These are phyloP conservation scores for Oryza brachyantha DNA, from an alignment of 176 grass and related monocot species.

Conservation along the genomic window DNA sequence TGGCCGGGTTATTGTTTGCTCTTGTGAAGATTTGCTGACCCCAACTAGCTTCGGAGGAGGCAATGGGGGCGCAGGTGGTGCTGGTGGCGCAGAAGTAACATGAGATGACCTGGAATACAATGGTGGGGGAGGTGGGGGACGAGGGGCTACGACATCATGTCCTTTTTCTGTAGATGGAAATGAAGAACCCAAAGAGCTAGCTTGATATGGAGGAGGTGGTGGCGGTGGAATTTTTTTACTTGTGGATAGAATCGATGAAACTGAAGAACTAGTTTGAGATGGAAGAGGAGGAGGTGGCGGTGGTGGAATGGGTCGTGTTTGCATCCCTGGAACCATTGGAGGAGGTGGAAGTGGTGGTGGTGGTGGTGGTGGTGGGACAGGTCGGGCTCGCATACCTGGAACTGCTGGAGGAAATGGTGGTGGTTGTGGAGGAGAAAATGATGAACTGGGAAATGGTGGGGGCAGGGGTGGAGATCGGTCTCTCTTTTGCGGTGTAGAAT, in stretches of 20 bases:
- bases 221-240: slow-evolving; percentile 23
- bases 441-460: slow-evolving; percentile 13
- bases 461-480: slow-evolving; percentile 29
- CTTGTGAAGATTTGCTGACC: slow-evolving; percentile 22
- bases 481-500: slow-evolving; percentile 18
- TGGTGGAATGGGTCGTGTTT: too few relatives aligned
- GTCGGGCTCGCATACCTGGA: background rate
- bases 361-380: slow-evolving; percentile 31
- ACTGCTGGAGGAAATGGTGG: slow-evolving; percentile 11
- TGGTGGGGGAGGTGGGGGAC: slow-evolving; percentile 40
- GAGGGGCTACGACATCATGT: slow-evolving; percentile 24
- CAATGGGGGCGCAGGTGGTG: slow-evolving; percentile 41
- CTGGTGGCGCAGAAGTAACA: slow-evolving; percentile 17
- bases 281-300: too few relatives aligned
- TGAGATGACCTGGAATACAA: slow-evolving; percentile 15
- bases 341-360: slow-evolving; percentile 46
- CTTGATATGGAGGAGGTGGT: slow-evolving; percentile 36
- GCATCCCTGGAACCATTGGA: background rate
- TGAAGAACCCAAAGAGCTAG: slow-evolving; percentile 15
- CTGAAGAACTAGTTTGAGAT: too few relatives aligned
- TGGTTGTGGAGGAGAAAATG: slow-evolving; percentile 13
- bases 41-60: slow-evolving; percentile 38
- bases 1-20: slow-evolving; percentile 17
- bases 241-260: too few relatives aligned
- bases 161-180: slow-evolving; percentile 31